Base-by-base conservation (phyloP, 108 stramenopile species). In the Aurantiochytrium sp. region DNA sequence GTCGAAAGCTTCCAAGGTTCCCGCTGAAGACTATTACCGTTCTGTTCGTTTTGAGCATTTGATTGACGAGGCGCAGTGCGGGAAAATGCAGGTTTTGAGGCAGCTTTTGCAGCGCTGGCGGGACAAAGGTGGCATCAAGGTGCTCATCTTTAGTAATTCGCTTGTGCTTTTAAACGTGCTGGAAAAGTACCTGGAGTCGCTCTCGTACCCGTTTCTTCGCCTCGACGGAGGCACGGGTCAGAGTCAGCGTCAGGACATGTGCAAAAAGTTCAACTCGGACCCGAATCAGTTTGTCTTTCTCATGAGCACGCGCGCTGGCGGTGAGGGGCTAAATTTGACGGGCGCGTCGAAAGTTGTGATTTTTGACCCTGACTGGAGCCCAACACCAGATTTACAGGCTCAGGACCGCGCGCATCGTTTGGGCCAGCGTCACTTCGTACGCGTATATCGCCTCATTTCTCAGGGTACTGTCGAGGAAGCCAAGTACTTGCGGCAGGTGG, bases 391-490 rank as follows among this genome's bases (percentile, higher is more conserved):
- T 23, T 51, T 25, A 25, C 92, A 93, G 88, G 93, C 93, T 16
- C 92, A 91, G 90, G 92, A 92, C 88, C 92, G 93, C 60, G 92
- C 92, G 44, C 93, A 93, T 29, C 93, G 93, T 21, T 60, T 93
- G 14, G 93, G 93, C 44, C 93, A 93, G 60, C 89, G 91, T 8
- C 89, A 90, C 14, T 57, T 89, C 35, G 93, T 93, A 12, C 64
- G 92, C 64, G 93, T 93, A 21, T 93, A 92, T 87, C 89, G 93
- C 1, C 87, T 93, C 4, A 91, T 93, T 6, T 93, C 97, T 25
- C 95, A 96, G 18, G 97, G 96, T 43, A 97, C 98, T 5, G 96
- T 99, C 5, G 98, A 99, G 91, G 97, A 97, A 91, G 76, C 76
- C 6, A 83, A 83, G 28, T 83, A 83, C 51, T 45, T 83, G 12